A percentile compares a stretch with the other conserved stretches of the same genome.
Evolutionary conservation across 768 basidiomycete species (phyloP).

Genomic region (Podaxis sp.): DNA sequence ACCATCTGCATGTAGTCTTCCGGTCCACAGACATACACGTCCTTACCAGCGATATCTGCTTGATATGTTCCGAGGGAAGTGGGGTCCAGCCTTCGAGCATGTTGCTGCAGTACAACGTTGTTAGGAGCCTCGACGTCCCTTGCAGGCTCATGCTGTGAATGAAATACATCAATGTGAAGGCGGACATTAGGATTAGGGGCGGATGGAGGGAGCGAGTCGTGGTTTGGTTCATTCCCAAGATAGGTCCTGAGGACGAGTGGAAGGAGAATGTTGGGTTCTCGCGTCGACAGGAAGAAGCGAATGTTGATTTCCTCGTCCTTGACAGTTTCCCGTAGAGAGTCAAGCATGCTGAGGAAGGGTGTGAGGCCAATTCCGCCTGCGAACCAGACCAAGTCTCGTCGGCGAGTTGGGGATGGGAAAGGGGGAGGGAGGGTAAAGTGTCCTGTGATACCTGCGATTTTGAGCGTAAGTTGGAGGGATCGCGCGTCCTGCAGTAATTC

Average conservation of each 20-base stretch:
- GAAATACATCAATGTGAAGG: slow-evolving; percentile 42
- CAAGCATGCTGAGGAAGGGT: slow-evolving; percentile 58
- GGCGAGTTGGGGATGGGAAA: background rate
- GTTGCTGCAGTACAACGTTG: slow-evolving; percentile 15
- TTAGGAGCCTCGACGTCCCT: background rate
- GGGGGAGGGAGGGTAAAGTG: slow-evolving; percentile 37
- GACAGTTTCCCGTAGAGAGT: slow-evolving; percentile 16
- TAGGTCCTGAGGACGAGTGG: slow-evolving; percentile 36
- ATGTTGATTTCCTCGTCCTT: slow-evolving; percentile 32
- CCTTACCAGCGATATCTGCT: slow-evolving; percentile 21
- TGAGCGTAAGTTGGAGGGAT: slow-evolving; percentile 37
- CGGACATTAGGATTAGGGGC: slow-evolving; percentile 16
- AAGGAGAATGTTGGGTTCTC: slow-evolving; percentile 51
- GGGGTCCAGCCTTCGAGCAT: slow-evolving; percentile 23
- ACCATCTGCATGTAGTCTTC: slow-evolving; percentile 40
- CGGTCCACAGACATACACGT: slow-evolving; percentile 53
- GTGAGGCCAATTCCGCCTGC: slow-evolving; percentile 67
- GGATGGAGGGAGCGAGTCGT: background rate
- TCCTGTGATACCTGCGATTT: slow-evolving; percentile 53
- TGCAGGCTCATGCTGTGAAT: slow-evolving; percentile 16
- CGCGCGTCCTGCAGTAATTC: slow-evolving; percentile 39
- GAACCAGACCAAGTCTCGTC: slow-evolving; percentile 47
- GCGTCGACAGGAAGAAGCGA: slow-evolving; percentile 47
- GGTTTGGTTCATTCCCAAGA: background rate
- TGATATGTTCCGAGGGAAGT: slow-evolving; percentile 17